Percentiles rank a stretch among this genome's conserved stretches.
These are phyloP conservation scores for Tricholomella constricta DNA, from an alignment of 768 basidiomycete species.

Conservation along the genomic window DNA sequence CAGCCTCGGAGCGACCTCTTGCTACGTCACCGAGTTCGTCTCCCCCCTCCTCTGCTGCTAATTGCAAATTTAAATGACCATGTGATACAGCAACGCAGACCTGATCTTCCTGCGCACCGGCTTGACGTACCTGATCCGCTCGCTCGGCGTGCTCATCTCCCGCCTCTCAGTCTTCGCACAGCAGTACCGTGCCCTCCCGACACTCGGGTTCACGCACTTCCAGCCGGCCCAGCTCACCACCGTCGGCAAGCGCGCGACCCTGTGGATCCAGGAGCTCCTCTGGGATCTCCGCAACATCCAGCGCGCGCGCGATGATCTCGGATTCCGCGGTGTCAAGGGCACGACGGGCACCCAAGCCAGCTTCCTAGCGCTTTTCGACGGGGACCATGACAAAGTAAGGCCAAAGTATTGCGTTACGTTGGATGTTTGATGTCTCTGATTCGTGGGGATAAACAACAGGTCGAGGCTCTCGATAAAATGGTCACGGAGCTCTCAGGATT, in stretches of 20 bases:
- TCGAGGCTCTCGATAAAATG: slow-evolving; percentile 83
- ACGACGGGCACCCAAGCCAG: slow-evolving; percentile 98
- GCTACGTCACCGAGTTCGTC: slow-evolving; percentile 94
- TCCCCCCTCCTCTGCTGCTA: background rate
- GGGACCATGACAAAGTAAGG: slow-evolving; percentile 87
- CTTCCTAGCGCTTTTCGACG: slow-evolving; percentile 92
- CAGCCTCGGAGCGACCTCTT: slow-evolving; percentile 83
- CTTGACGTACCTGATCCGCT: slow-evolving; percentile 79
- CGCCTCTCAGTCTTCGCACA: slow-evolving; percentile 84
- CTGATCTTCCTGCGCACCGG: slow-evolving; percentile 94
- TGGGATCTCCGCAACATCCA: slow-evolving; percentile 96
- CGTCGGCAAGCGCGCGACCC: slow-evolving; percentile 93
- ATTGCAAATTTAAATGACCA: background rate
- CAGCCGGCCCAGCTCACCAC: slow-evolving; percentile 98
- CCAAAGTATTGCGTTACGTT: too few relatives aligned
- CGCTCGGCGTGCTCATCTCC: slow-evolving; percentile 88
- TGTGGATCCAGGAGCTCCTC: slow-evolving; percentile 98
- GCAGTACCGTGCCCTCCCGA: slow-evolving; percentile 85
- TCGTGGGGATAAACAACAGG: too few relatives aligned
- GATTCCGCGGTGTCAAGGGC: slow-evolving; percentile 99
- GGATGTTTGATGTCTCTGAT: too few relatives aligned
- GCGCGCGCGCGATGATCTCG: slow-evolving; percentile 87
- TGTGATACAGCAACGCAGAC: slow-evolving; percentile 82
- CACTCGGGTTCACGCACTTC: slow-evolving; percentile 98
- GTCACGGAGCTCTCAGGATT: slow-evolving; percentile 94